phyloP scores from a whole-genome alignment of 768 basidiomycete species.

The Filobasidium floriforme region DNA sequence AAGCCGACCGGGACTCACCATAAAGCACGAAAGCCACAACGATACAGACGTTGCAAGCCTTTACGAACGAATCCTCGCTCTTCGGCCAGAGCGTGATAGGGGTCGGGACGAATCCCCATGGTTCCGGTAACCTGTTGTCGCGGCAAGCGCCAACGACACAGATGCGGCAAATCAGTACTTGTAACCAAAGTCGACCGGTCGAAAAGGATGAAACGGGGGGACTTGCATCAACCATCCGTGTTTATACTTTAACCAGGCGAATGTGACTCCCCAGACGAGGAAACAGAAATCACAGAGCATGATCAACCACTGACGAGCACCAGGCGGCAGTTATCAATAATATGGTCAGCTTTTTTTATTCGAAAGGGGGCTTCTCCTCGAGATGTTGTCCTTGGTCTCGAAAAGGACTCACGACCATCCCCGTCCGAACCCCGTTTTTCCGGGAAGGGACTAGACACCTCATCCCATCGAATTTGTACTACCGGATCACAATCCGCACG shows the following conservation, averaged over 20 bases:
- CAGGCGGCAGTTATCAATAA: background rate
- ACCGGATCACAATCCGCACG: background rate
- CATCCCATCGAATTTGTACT: background rate
- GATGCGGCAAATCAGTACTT: background rate
- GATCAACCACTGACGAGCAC: background rate
- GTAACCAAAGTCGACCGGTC: too few species aligned
- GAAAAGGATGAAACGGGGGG: background rate
- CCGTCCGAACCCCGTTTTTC: background rate
- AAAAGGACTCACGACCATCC: conserved; percentile 5
- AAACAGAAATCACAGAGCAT: background rate
- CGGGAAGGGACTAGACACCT: background rate
- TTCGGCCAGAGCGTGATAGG: background rate
- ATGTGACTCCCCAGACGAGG: background rate
- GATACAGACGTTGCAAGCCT: background rate
- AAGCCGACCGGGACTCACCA: background rate
- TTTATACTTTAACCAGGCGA: background rate
- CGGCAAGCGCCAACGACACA: background rate
- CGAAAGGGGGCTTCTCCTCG: too few species aligned
- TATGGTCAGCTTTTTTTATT: background rate
- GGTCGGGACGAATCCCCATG: background rate
- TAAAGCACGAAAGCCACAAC: background rate
- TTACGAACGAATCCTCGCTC: background rate
- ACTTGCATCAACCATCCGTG: background rate
- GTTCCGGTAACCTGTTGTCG: conserved; percentile 1
- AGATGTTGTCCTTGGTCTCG: too few species aligned